Evolutionary conservation across 2,329 filamentous ascomycete genomes (phyloP).

Genomic region (Alternaria infectoria): DNA sequence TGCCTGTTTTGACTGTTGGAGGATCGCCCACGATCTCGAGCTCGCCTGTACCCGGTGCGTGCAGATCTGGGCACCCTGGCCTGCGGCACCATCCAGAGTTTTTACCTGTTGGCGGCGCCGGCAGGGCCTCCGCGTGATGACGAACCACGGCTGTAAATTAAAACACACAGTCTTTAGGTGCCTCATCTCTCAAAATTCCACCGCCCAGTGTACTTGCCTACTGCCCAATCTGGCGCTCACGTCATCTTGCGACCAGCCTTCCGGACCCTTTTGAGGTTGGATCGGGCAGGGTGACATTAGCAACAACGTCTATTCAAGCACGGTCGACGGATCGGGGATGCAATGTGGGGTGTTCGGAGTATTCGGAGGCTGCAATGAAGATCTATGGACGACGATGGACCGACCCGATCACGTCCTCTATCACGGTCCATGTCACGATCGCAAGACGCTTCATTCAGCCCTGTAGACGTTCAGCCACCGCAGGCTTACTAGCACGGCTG

Average conservation of each 20-base stretch:
- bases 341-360: background rate
- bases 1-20: background rate
- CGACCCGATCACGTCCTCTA: background rate
- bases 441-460: background rate
- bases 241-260: background rate
- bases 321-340: background rate
- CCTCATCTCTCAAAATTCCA: background rate
- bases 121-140: background rate
- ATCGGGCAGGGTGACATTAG: background rate
- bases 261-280: background rate
- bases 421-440: background rate
- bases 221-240: background rate
- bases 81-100: background rate
- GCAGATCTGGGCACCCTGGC: conserved; percentile 5
- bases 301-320: background rate
- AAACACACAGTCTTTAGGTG: background rate
- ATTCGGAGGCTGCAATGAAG: background rate
- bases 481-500: background rate
- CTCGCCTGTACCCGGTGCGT: conserved; percentile 6
- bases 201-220: background rate
- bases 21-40: conserved; percentile 7
- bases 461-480: background rate
- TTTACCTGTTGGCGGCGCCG: background rate
- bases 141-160: background rate
- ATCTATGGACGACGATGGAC: background rate